Base-by-base conservation (phyloP, 2,329 filamentous ascomycete genomes). In the Blastomyces silverae region DNA sequence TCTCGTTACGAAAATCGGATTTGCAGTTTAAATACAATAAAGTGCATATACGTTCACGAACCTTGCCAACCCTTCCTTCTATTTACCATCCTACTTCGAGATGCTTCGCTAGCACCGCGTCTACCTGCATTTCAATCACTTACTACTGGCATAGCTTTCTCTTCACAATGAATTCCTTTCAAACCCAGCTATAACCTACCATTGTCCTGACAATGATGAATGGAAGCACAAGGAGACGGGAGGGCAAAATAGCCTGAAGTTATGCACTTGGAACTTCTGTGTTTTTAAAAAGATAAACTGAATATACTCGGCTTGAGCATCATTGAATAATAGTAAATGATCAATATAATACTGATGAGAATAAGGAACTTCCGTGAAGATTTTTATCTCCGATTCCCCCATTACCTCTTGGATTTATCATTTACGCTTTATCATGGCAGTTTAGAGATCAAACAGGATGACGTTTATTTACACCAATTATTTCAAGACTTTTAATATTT, bases 361-460 rank as follows among this genome's bases (percentile, higher is more conserved):
- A 61, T 25, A 13, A 31, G 62, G 46, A 50, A 20, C 48, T 64
- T 64, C 64, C n/a, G 15, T 53, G 22, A 53, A 61, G 64, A 63
- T 46, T 46, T 17, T 64, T 17, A 64, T 67, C 31, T 55, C 15
- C 11, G 15, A 11, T 46, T 15, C 15, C 7, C 42, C 13, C 20
- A 1, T 60, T 20, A 20, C 20, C 44, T 20, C n/a, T 59, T 42
- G 15, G 22, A 57, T 22, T 22, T n/a, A 56, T 39, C 55, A 56
- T 34, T 57, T 39, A 39, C 10, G 2, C 1, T 13, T 39, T 57
- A 57, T 31, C 31, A 5, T 20, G 28, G 31, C 6, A 37, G 20
- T 3, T 34, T 57, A 22, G 55, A 17, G 52, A 17, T 55, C 52
- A 20, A 13, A 1, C n/a, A 50, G 8, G n/a, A 50, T 25, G 48